Percentiles rank a stretch among this genome's conserved stretches.
phyloP scores from a whole-genome alignment of 2,329 filamentous ascomycete species.

The Sarocladium kiliense region DNA sequence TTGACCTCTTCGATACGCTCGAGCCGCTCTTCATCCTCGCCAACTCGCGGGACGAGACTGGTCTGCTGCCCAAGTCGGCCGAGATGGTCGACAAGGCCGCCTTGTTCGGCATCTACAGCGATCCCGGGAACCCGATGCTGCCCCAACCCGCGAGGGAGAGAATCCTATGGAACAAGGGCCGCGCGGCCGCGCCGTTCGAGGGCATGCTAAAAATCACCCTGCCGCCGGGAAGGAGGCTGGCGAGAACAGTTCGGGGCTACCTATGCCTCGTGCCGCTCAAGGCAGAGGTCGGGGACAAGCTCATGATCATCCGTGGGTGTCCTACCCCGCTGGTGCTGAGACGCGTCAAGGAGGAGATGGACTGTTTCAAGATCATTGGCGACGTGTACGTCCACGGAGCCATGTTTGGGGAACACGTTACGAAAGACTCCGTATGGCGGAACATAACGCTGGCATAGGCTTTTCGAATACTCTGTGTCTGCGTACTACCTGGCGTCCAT shows the following conservation, averaged over 20 bases:
- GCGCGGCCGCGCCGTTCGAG: conserved; percentile 14
- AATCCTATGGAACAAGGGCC: not conserved
- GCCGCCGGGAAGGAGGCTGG: conserved; percentile 14
- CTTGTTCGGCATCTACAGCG: conserved; percentile 12
- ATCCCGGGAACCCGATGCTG: conserved; percentile 11
- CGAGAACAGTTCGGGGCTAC: conserved; percentile 15
- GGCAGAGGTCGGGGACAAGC: conserved; percentile 13
- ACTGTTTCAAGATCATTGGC: conserved; percentile 13
- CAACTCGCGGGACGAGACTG: conserved; percentile 15
- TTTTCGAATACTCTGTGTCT: too few relatives aligned
- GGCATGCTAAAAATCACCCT: conserved; percentile 13
- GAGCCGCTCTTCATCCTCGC: conserved; percentile 18
- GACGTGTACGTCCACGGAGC: conserved; percentile 15
- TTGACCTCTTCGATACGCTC: conserved; percentile 15
- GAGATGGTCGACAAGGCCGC: conserved; percentile 12
- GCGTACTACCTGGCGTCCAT: too few relatives aligned
- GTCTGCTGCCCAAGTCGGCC: conserved; percentile 15
- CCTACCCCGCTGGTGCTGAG: conserved; percentile 14
- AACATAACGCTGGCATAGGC: conserved; percentile 13
- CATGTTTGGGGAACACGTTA: conserved; percentile 17
- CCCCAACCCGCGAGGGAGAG: conserved; percentile 12
- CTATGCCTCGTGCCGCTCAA: conserved; percentile 16
- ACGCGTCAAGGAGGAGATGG: conserved; percentile 12
- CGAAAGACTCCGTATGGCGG: conserved; percentile 12
- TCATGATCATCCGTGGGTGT: conserved; percentile 17